Evolutionary conservation across 805 yeast species (phyloP).

Genomic region (Candida ulmi): DNA sequence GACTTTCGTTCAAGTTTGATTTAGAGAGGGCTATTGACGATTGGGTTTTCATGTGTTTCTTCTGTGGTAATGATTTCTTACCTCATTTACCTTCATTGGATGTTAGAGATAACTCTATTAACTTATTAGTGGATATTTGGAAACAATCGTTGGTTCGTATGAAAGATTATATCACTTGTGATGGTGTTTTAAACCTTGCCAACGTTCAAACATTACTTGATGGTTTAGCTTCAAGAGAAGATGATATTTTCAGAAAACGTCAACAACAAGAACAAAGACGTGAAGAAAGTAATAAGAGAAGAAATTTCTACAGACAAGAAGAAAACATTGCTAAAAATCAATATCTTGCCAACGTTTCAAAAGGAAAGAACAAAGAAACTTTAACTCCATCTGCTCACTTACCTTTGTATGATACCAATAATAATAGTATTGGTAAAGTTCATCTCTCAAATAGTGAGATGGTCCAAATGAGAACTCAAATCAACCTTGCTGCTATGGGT

Average conservation of each 20-base stretch:
- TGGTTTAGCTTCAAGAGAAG: conserved; percentile 68
- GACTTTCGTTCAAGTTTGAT: conserved; percentile 70
- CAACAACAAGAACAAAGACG: conserved; percentile 66
- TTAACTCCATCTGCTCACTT: conserved; percentile 60
- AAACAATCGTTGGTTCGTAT: conserved; percentile 60
- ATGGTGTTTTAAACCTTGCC: conserved; percentile 72
- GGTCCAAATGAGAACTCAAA: conserved; percentile 54
- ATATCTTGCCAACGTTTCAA: conserved; percentile 48
- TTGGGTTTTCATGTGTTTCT: conserved; percentile 98
- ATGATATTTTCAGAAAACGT: conserved; percentile 64
- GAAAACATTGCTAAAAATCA: conserved; percentile 39
- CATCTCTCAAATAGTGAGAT: conserved; percentile 66
- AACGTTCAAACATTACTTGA: conserved; percentile 70
- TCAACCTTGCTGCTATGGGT: conserved; percentile 67
- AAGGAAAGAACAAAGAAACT: conserved; percentile 70
- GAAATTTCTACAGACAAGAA: conserved; percentile 43
- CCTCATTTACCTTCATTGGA: conserved; percentile 95
- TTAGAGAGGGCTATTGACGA: conserved; percentile 95
- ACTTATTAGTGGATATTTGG: conserved; percentile 78
- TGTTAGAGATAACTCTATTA: conserved; percentile 92
- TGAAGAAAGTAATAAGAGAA: conserved; percentile 57
- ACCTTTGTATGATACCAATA: conserved; percentile 73
- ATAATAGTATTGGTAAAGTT: conserved; percentile 64
- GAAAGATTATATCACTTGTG: conserved; percentile 81
- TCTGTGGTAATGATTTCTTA: conserved; percentile 96